Conservation (phyloP, 2,329 filamentous ascomycete species). For the Arthrobotrys megalospora region DNA sequence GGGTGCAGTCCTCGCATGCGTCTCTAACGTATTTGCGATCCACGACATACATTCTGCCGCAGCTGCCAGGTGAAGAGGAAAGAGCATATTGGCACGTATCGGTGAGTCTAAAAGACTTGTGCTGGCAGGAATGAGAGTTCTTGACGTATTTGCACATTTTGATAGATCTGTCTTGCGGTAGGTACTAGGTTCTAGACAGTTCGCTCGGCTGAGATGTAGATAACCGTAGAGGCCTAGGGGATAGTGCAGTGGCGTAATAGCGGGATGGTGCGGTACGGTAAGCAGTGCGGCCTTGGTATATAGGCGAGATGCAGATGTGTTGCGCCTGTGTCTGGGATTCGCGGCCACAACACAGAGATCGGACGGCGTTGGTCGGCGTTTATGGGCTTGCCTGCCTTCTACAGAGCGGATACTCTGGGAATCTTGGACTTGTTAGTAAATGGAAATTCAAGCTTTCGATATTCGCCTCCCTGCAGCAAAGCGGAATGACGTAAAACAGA, state of each 20-base stretch:
- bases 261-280: background rate
- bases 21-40: conserved; percentile 58
- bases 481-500: conserved; percentile 1
- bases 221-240: background rate
- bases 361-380: conserved; percentile 22
- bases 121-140: conserved; percentile 59
- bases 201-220: background rate
- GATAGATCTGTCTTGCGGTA: background rate
- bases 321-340: conserved; percentile 44
- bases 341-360: conserved; percentile 22
- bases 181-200: background rate
- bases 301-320: conserved; percentile 50
- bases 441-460: conserved; percentile 6
- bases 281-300: conserved; percentile 17
- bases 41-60: conserved; percentile 52
- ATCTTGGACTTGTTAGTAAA: conserved; percentile 28
- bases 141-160: conserved; percentile 60
- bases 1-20: conserved; percentile 53
- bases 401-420: conserved; percentile 17
- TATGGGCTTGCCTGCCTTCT: background rate
- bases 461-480: background rate
- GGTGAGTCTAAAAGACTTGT: conserved; percentile 55
- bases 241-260: conserved; percentile 14
- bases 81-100: conserved; percentile 58
- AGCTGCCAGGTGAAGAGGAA: conserved; percentile 54